Evolutionary conservation across 2,329 filamentous ascomycete genomes (phyloP).

Genomic region (Cladosporium sp.): DNA sequence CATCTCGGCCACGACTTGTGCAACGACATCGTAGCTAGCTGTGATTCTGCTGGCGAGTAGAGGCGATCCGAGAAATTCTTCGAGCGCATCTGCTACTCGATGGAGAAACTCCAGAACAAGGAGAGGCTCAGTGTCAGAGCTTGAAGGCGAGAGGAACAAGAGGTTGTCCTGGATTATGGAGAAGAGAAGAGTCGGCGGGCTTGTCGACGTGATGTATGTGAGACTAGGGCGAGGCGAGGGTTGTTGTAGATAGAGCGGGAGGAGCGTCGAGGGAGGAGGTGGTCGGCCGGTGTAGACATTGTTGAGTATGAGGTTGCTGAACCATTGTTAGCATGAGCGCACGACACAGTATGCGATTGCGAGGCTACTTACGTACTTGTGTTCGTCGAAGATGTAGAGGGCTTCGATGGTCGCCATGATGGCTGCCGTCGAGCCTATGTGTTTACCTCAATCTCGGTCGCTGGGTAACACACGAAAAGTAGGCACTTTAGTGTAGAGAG

Average conservation of each 20-base stretch:
- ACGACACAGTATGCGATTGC: conserved; percentile 11
- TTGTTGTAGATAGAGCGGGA: conserved; percentile 82
- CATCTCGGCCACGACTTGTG: conserved; percentile 90
- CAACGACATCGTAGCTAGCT: conserved; percentile 84
- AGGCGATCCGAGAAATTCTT: conserved; percentile 88
- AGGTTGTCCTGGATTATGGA: conserved; percentile 82
- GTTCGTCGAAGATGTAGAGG: conserved; percentile 93
- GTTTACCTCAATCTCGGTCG: too few relatives aligned
- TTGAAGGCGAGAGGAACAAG: conserved; percentile 77
- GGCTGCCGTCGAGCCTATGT: background rate
- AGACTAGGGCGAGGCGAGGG: conserved; percentile 74
- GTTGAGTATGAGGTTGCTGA: conserved; percentile 69
- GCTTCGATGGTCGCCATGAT: conserved; percentile 74
- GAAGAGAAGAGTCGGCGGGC: conserved; percentile 82
- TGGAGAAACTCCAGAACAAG: conserved; percentile 91
- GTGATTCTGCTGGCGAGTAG: conserved; percentile 82
- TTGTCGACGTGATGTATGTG: conserved; percentile 74
- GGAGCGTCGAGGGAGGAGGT: conserved; percentile 65
- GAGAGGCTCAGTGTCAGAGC: conserved; percentile 79
- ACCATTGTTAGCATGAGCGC: conserved; percentile 5
- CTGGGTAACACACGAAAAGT: too few relatives aligned
- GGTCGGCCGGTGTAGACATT: conserved; percentile 83
- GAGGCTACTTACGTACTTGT: conserved; percentile 59
- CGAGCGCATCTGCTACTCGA: conserved; percentile 82
- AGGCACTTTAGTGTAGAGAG: too few relatives aligned